Evolutionary conservation across 2,329 filamentous ascomycete genomes (phyloP).

Genomic region (Colletotrichum lupini): DNA sequence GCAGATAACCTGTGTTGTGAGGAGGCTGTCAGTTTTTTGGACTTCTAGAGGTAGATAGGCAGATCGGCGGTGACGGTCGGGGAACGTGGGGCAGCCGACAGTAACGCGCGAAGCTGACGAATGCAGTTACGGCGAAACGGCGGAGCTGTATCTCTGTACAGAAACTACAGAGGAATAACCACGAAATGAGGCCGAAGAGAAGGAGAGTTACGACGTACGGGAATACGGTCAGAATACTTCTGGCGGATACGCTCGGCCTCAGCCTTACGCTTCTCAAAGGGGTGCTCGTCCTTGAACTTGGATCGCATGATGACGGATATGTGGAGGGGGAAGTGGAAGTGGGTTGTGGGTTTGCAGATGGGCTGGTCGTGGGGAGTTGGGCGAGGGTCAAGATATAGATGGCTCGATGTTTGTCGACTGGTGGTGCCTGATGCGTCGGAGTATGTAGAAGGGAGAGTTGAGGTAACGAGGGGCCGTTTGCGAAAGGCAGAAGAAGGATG

Average conservation of each 20-base stretch:
- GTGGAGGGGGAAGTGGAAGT: constrained; percentile 34
- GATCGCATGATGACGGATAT: constrained; percentile 81
- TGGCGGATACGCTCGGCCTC: constrained; percentile 99
- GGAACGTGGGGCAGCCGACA: constrained; percentile 26
- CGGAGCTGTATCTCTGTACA: not conserved
- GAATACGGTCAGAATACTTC: constrained; percentile 98
- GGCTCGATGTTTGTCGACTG: constrained; percentile 22
- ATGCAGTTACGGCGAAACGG: not conserved
- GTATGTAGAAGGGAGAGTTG: constrained; percentile 36
- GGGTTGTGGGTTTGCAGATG: constrained; percentile 34
- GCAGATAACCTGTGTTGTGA: constrained; percentile 84
- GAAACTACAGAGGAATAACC: not conserved
- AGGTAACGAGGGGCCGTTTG: constrained; percentile 34
- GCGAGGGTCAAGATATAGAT: constrained; percentile 32
- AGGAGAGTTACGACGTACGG: constrained; percentile 68
- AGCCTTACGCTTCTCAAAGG: constrained; percentile 99
- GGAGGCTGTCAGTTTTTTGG: constrained; percentile 36
- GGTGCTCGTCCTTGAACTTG: constrained; percentile 99
- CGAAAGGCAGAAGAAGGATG: constrained; percentile 33
- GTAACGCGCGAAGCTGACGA: constrained; percentile 29
- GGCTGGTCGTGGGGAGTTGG: constrained; percentile 24
- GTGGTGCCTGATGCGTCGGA: constrained; percentile 34
- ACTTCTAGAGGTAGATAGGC: not conserved
- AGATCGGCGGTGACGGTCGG: constrained; percentile 33
- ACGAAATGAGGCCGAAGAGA: not conserved